A percentile compares a stretch with the other conserved stretches of the same genome.
These are phyloP conservation scores for Tetraselmis chui DNA, from an alignment of 139 green algal genomes.

Conservation along the genomic window DNA sequence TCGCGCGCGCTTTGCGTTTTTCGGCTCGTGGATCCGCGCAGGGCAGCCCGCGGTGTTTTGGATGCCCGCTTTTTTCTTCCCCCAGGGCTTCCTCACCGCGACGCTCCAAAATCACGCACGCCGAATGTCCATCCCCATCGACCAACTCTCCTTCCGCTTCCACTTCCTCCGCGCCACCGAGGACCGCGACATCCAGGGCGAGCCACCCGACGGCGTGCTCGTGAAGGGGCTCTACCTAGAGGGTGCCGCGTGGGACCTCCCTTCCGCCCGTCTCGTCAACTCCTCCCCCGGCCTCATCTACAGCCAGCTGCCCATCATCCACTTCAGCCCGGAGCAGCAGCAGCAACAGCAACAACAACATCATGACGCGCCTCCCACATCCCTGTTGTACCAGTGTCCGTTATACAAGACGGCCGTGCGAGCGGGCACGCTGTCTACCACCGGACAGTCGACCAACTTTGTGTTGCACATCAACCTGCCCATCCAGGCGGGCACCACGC, in stretches of 20 bases:
- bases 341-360: no score
- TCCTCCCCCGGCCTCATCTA: conserved; percentile 57
- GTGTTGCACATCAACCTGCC: conserved; percentile 62
- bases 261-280: conserved; percentile 41
- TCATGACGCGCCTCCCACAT: neutral
- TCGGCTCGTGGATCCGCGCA: conserved; percentile 58
- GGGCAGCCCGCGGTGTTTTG: conserved; percentile 67
- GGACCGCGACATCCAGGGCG: neutral
- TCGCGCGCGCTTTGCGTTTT: conserved; percentile 61
- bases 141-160: conserved; percentile 71
- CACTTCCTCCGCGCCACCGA: neutral
- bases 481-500: conserved; percentile 36
- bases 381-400: conserved; percentile 58
- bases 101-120: conserved; percentile 77
- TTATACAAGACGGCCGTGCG: conserved; percentile 78
- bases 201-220: conserved; percentile 46
- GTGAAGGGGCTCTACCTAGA: conserved; percentile 75
- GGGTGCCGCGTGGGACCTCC: conserved; percentile 50
- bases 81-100: conserved; percentile 81
- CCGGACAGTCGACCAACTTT: conserved; percentile 76
- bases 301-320: conserved; percentile 61
- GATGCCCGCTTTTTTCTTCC: conserved; percentile 81
- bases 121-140: conserved; percentile 72
- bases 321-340: conserved; percentile 42
- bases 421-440: conserved; percentile 72